Evolutionary conservation across 805 yeast species (phyloP).

Genomic region (Suhomyces tanzawaensis): DNA sequence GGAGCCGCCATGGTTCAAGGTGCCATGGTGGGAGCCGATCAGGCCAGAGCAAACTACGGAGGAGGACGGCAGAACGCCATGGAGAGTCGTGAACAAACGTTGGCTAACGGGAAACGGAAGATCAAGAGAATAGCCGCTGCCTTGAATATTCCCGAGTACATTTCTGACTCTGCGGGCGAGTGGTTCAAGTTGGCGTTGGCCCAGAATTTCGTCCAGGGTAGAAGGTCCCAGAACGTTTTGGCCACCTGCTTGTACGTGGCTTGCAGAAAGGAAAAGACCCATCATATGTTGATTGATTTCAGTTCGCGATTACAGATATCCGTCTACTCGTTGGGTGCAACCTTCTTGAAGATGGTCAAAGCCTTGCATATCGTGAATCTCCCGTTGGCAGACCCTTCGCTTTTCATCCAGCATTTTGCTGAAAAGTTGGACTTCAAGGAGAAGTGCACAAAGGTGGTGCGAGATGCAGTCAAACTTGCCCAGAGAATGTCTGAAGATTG

Average conservation of each 20-base stretch:
- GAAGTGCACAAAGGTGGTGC: slow-evolving; percentile 67
- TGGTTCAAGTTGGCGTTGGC: slow-evolving; percentile 88
- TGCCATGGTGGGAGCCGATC: slow-evolving; percentile 86
- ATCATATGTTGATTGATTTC: slow-evolving; percentile 94
- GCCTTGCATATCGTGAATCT: slow-evolving; percentile 70
- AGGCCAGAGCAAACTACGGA: slow-evolving; percentile 60
- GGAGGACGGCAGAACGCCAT: slow-evolving; percentile 69
- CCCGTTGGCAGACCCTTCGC: slow-evolving; percentile 91
- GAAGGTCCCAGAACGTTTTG: slow-evolving; percentile 90
- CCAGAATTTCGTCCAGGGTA: slow-evolving; percentile 93
- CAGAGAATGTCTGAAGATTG: slow-evolving; percentile 92
- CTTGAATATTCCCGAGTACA: slow-evolving; percentile 75
- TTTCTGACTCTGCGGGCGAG: slow-evolving; percentile 80
- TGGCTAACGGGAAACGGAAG: slow-evolving; percentile 77
- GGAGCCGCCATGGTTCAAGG: slow-evolving; percentile 98
- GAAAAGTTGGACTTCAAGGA: slow-evolving; percentile 81
- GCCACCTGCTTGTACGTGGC: slow-evolving; percentile 95
- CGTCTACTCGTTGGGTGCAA: slow-evolving; percentile 93
- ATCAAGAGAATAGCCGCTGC: slow-evolving; percentile 79
- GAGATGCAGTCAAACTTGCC: slow-evolving; percentile 84
- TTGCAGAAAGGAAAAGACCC: slow-evolving; percentile 86
- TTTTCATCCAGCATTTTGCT: slow-evolving; percentile 92
- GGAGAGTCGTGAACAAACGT: slow-evolving; percentile 87
- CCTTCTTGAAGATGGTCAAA: slow-evolving; percentile 90
- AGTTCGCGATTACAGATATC: slow-evolving; percentile 86